Base-by-base conservation (phyloP, 768 basidiomycete species). In the Boletus edulis region DNA sequence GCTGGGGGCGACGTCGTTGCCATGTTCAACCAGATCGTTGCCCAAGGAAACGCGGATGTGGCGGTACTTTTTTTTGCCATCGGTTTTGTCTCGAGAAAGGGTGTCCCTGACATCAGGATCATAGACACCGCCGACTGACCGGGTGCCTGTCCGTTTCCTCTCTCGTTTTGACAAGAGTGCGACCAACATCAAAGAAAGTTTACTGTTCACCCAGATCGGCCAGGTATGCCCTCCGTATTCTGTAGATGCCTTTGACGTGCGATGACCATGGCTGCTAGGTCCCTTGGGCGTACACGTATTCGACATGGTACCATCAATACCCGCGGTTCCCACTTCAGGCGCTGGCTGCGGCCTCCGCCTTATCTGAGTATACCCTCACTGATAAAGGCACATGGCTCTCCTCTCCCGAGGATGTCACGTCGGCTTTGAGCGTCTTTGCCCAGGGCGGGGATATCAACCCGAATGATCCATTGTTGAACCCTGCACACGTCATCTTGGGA, bases 251-350 rank as follows among this genome's bases (percentile, higher is more conserved):
- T 49, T 35, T 29, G 12, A 20, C 18, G 29, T 17, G 17, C 27
- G 17, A 43, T 58, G 42, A 39, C 27, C 12, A 41, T 43, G 9
- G n/a, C 1, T 1, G 11, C 14, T 13, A 83, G 80, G 75, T 82
- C 6, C 82, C 83, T 3, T 84, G 81, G 82, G 81, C 74, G 7
- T 67, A 72, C 40, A 63, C 72, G 11, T 79, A 80, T 58, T 80
- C 81, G 4, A 77, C 72, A 24, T 84, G 81, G 81, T 84, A 83
- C 59, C 82, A 84, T 60, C 78, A 82, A 61, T 83, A 81, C 63
- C 74, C 80, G 3, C 73, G 72, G 0, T 84, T 80, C 66, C 82
- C 81, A 0, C 61, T 76, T 1, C 72, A 81, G 64, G 79, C 81
- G 0, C 67, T 83, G 13, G 58, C 65, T 18, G 80, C 79, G 1